Percentiles rank a stretch among this genome's conserved stretches.
Conservation (phyloP, 768 basidiomycete species). For the Boletus insuetus region DNA sequence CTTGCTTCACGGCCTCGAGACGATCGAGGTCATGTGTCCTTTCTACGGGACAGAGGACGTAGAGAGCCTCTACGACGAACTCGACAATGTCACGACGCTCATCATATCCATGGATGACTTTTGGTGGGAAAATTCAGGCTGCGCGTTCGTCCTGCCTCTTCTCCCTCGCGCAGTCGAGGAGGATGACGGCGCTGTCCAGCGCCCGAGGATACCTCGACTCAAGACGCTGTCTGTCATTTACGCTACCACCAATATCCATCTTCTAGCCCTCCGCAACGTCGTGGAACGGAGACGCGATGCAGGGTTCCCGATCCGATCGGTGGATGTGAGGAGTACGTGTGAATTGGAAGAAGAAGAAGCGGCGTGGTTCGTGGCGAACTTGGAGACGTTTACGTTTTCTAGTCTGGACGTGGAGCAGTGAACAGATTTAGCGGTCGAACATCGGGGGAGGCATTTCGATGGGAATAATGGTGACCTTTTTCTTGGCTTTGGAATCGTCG, state of each 20-base stretch:
- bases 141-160: conserved; percentile 11
- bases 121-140: conserved; percentile 24
- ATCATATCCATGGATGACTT: conserved; percentile 32
- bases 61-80: conserved; percentile 42
- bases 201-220: conserved; percentile 45
- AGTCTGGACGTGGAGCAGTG: neutral
- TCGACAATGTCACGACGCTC: conserved; percentile 43
- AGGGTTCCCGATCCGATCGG: conserved; percentile 33
- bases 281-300: conserved; percentile 39
- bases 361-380: neutral
- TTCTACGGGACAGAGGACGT: conserved; percentile 37
- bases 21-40: conserved; percentile 49
- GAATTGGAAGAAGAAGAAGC: neutral
- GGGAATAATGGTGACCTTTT: too few species aligned
- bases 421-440: neutral
- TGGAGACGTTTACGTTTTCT: neutral
- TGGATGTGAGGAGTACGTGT: neutral
- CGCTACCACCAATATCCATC: conserved; percentile 31
- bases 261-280: conserved; percentile 37
- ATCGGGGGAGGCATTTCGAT: too few species aligned
- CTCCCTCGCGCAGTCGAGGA: neutral
- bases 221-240: conserved; percentile 44
- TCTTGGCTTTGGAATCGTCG: too few species aligned
- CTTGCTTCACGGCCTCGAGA: conserved; percentile 43
- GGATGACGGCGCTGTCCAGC: neutral